phyloP scores from a whole-genome alignment of 176 grass and related monocot genomes.

The Cenchrus americanus region DNA sequence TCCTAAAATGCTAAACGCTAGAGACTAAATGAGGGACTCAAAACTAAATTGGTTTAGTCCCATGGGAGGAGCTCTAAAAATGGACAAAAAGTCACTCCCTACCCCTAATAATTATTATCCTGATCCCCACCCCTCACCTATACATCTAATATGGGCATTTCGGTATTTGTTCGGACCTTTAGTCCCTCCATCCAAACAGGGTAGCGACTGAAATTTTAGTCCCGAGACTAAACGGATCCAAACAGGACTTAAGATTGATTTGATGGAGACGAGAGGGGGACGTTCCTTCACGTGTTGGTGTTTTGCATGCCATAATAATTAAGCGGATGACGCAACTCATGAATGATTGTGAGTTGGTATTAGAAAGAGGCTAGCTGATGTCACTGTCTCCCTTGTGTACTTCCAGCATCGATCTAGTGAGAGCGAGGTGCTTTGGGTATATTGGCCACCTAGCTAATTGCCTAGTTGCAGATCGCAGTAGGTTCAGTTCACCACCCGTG shows the following conservation, averaged over 20 bases:
- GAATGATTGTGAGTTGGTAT: not conserved
- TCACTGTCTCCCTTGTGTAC: slow-evolving; percentile 21
- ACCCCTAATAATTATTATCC: no score
- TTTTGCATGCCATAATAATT: slow-evolving; percentile 10
- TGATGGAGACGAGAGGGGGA: not conserved
- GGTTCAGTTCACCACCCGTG: slow-evolving; percentile 5
- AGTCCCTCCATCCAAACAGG: no score
- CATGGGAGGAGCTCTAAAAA: no score
- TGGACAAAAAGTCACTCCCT: no score
- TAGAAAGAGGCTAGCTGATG: not conserved
- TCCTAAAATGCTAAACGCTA: no score
- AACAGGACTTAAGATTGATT: not conserved
- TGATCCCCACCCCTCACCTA: no score
- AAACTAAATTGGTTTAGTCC: no score
- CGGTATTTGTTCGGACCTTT: no score
- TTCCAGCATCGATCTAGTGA: not conserved
- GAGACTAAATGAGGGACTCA: no score
- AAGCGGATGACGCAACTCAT: not conserved
- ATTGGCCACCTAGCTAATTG: slow-evolving; percentile 20
- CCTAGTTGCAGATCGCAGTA: not conserved
- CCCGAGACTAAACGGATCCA: no score
- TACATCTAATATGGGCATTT: no score
- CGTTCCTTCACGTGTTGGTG: slow-evolving; percentile 36
- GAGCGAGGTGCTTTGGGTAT: not conserved
- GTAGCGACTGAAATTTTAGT: no score